These are phyloP conservation scores for Cucumis melo DNA, from an alignment of 306 rosid species.

Conservation along the genomic window DNA sequence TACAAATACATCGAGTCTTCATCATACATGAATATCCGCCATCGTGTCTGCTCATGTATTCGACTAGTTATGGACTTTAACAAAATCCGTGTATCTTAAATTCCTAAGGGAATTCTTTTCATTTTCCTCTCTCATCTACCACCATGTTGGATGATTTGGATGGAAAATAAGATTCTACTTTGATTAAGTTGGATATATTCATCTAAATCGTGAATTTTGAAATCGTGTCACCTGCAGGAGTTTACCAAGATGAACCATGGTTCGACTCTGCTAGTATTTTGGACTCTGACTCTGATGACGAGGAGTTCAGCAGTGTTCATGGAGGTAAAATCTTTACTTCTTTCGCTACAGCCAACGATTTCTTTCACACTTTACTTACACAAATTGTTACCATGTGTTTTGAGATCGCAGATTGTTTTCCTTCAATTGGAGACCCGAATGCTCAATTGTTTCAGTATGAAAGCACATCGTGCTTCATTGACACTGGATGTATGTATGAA, in stretches of 20 bases:
- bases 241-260: constrained; percentile 73
- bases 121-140: not conserved
- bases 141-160: not conserved
- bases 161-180: not conserved
- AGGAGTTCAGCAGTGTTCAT: constrained; percentile 68
- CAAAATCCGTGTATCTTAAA: not conserved
- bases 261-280: constrained; percentile 68
- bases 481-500: constrained; percentile 42
- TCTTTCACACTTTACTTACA: not conserved
- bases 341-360: not conserved
- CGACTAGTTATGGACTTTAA: not conserved
- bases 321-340: constrained; percentile 43
- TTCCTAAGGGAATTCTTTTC: not conserved
- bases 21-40: not conserved
- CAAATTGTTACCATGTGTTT: constrained; percentile 4
- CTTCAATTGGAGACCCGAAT: constrained; percentile 39
- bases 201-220: not conserved
- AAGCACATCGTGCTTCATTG: constrained; percentile 51
- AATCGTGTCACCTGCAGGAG: constrained; percentile 25
- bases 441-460: constrained; percentile 58
- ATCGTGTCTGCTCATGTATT: not conserved
- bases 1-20: not conserved
- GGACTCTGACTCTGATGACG: constrained; percentile 67
- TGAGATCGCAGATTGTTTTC: constrained; percentile 48
- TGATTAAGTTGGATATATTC: not conserved